Evolutionary conservation across 2,329 filamentous ascomycete species (phyloP).

Genomic region (Aspergillus pseudoviridinutans): DNA sequence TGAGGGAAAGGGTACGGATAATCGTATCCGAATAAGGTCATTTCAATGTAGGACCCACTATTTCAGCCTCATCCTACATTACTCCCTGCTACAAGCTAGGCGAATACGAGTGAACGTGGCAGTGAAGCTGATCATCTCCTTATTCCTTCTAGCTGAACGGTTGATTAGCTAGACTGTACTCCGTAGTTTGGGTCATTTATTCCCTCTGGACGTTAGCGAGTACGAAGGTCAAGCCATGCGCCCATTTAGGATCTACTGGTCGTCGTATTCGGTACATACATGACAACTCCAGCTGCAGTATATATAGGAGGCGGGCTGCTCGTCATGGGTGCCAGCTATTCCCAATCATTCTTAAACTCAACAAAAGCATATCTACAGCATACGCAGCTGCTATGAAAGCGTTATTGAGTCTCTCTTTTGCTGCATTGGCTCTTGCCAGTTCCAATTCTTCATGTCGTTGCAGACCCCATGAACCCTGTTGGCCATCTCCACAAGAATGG

Average conservation of each 20-base stretch:
- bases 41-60: not conserved
- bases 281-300: not conserved
- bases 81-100: not conserved
- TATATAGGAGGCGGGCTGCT: not conserved
- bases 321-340: not conserved
- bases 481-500: constrained; percentile 37
- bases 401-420: not conserved
- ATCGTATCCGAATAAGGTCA: not conserved
- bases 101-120: not conserved
- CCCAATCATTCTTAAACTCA: not conserved
- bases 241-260: not conserved
- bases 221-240: not conserved
- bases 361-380: not conserved
- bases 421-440: not conserved
- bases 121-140: not conserved
- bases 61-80: not conserved
- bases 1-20: not conserved
- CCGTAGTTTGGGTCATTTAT: not conserved
- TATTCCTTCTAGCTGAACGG: not conserved
- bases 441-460: constrained; percentile 18
- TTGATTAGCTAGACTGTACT: not conserved
- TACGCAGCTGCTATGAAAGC: not conserved
- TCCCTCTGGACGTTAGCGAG: not conserved
- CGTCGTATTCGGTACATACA: not conserved
- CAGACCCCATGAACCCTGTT: constrained; percentile 30